Base-by-base conservation (phyloP, 805 yeast species). In the Komagataella kurtzmanii region DNA sequence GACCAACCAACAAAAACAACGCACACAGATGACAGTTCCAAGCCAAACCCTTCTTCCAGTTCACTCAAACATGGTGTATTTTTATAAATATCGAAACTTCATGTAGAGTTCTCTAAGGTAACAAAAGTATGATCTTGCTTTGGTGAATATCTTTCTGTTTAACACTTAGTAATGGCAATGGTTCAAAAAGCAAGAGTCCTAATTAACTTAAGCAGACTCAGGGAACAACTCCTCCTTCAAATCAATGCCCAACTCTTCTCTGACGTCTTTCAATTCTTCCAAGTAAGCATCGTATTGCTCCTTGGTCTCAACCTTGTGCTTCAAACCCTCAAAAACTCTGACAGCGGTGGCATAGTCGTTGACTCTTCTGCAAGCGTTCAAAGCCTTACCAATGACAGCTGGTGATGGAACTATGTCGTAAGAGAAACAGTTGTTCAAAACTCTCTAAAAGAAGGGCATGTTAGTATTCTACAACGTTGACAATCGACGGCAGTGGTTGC, bases 381-480 rank as follows among this genome's bases (percentile, higher is more conserved):
- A 78, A 49, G 99, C 99, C 73, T 85, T 87, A 73, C 88, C 96
- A 65, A 93, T 79, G 56, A 93, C 98, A 56, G 85, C 80, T 59
- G 99, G 99, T 30, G 99, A 91, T 59, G 99, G 99, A 53, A 93
- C 99, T 71, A 93, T 81, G 74, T 93, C 99, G 77, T 93, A 93
- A 14, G 98, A 87, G 77, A 93, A 93, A 72, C 95, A 89, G 76
- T 93, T 93, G 83, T 95, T 93, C 68, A 93, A 80, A 55, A 93
- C 90, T 77, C 99, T 88, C 75, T 80, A 44, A 24, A 47, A 47
- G 14, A 23, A 47, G 12, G 6, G 10, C 5, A 47, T n/a, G 40
- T 47, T 17, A 17, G 45, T n/a, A 18, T 18, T n/a, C 46, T 44
- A 21, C 17, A 7, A 43, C 17, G 18, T 18, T 24, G 17, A n/a